phyloP scores from a whole-genome alignment of 306 rosid species.

The Adenanthera pavonina region DNA sequence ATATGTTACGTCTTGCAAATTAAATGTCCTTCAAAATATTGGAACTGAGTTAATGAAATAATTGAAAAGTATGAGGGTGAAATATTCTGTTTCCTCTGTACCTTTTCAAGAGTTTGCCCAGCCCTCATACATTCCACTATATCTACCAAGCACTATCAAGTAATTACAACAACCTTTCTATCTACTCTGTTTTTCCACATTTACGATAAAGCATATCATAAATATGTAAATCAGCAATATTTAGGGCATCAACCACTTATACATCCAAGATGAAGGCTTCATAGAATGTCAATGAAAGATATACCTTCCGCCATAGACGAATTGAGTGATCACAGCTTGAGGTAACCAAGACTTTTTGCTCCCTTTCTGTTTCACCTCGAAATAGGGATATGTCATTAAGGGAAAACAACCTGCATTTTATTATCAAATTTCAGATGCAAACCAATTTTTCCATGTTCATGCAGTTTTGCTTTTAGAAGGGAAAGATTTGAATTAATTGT shows the following conservation, averaged over 20 bases:
- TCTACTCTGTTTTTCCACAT: constrained; percentile 9
- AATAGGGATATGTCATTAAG: constrained; percentile 52
- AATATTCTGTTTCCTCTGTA: neutral
- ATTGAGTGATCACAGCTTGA: constrained; percentile 86
- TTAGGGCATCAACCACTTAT: neutral
- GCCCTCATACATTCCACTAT: constrained; percentile 10
- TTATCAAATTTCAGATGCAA: constrained; percentile 36
- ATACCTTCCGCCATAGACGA: constrained; percentile 91
- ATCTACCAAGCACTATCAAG: constrained; percentile 23
- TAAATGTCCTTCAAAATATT: neutral
- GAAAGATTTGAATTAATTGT: constrained; percentile 7
- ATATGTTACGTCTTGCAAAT: neutral
- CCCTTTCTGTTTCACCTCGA: constrained; percentile 48
- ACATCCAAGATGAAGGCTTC: constrained; percentile 1
- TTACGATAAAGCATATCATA: constrained; percentile 1
- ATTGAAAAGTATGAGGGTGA: neutral
- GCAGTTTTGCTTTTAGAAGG: neutral
- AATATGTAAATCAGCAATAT: neutral
- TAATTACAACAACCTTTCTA: constrained; percentile 6
- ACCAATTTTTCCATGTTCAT: constrained; percentile 10
- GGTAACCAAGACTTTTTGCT: constrained; percentile 66
- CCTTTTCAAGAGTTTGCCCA: neutral
- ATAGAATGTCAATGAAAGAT: constrained; percentile 19
- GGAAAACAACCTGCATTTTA: constrained; percentile 73
- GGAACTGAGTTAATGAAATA: neutral